Percentiles rank a stretch among this genome's conserved stretches.
phyloP scores from a whole-genome alignment of 257 asterid genomes.

The Salvia hispanica region DNA sequence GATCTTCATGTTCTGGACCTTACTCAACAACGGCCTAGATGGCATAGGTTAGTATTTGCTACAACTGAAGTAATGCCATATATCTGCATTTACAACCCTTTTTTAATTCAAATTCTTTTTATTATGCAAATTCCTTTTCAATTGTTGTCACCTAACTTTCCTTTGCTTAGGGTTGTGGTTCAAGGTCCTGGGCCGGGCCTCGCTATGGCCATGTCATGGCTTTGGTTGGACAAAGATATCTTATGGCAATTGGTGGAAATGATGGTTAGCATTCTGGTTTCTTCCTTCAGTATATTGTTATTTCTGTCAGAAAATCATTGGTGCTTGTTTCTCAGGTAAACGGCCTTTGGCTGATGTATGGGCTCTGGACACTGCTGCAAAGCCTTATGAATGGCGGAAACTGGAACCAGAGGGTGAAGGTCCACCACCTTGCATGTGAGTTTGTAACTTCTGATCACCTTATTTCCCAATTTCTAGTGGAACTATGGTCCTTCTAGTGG shows the following conservation, averaged over 20 bases:
- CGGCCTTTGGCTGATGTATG: slow-evolving; percentile 99
- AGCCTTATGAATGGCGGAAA: slow-evolving; percentile 99
- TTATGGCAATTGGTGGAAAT: slow-evolving; percentile 99
- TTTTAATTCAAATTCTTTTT: no score
- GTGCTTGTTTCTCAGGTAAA: slow-evolving; percentile 63
- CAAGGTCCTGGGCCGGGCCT: slow-evolving; percentile 99
- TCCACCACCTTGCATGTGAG: slow-evolving; percentile 99
- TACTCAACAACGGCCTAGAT: slow-evolving; percentile 91
- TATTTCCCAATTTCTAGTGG: background rate
- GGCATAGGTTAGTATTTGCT: slow-evolving; percentile 79
- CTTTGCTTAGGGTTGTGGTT: slow-evolving; percentile 93
- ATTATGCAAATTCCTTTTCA: no score
- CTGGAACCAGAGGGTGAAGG: slow-evolving; percentile 99
- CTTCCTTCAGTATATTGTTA: slow-evolving; percentile 14
- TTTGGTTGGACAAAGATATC: slow-evolving; percentile 97
- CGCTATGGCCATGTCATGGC: slow-evolving; percentile 99
- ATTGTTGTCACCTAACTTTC: slow-evolving; percentile 20
- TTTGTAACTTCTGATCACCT: slow-evolving; percentile 26
- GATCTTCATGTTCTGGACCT: slow-evolving; percentile 98
- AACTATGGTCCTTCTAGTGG: slow-evolving; percentile 22
- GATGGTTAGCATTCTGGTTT: slow-evolving; percentile 67
- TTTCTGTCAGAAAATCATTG: slow-evolving; percentile 25
- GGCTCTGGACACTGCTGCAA: slow-evolving; percentile 99
- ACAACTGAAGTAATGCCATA: slow-evolving; percentile 6
- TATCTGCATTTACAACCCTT: background rate